Evolutionary conservation across 2,329 filamentous ascomycete genomes (phyloP).

Genomic region (Zymoseptoria ardabiliae): DNA sequence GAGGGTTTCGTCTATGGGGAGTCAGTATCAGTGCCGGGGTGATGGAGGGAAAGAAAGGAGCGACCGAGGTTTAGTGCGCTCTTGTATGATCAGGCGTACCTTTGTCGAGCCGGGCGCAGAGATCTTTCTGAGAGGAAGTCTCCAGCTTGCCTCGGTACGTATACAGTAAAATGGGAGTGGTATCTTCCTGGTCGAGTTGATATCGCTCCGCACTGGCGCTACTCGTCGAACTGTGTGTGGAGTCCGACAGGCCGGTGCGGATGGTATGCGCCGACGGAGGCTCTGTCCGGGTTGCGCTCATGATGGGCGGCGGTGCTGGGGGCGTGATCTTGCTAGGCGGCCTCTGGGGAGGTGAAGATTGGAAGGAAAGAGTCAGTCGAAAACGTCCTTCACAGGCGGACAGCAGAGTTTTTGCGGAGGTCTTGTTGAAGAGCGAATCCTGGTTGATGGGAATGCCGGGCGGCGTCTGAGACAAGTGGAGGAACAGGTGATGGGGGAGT

Average conservation of each 20-base stretch:
- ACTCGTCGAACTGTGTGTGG: slow-evolving; percentile 34
- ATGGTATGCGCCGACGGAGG: slow-evolving; percentile 12
- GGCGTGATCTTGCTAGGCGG: slow-evolving; percentile 8
- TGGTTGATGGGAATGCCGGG: slow-evolving; percentile 7
- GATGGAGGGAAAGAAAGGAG: not conserved
- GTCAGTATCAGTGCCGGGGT: not conserved
- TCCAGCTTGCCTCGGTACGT: slow-evolving; percentile 36
- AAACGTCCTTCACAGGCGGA: not conserved
- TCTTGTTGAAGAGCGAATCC: slow-evolving; percentile 8
- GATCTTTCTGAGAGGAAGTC: slow-evolving; percentile 38
- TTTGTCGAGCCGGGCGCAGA: slow-evolving; percentile 34
- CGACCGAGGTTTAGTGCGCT: not conserved
- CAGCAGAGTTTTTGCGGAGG: not conserved
- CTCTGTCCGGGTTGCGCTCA: slow-evolving; percentile 17
- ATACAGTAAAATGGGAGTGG: slow-evolving; percentile 39
- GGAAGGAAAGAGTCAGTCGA: not conserved
- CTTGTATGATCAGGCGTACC: slow-evolving; percentile 16
- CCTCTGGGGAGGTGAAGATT: slow-evolving; percentile 5
- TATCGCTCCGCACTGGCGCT: slow-evolving; percentile 35
- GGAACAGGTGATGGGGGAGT: not conserved
- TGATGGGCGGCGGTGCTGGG: slow-evolving; percentile 6
- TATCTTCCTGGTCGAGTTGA: slow-evolving; percentile 38
- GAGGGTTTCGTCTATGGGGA: slow-evolving; percentile 34
- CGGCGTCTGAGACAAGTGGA: slow-evolving; percentile 18
- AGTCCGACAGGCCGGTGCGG: slow-evolving; percentile 38